phyloP scores from a whole-genome alignment of 768 basidiomycete species.

The Suillus brevipes region DNA sequence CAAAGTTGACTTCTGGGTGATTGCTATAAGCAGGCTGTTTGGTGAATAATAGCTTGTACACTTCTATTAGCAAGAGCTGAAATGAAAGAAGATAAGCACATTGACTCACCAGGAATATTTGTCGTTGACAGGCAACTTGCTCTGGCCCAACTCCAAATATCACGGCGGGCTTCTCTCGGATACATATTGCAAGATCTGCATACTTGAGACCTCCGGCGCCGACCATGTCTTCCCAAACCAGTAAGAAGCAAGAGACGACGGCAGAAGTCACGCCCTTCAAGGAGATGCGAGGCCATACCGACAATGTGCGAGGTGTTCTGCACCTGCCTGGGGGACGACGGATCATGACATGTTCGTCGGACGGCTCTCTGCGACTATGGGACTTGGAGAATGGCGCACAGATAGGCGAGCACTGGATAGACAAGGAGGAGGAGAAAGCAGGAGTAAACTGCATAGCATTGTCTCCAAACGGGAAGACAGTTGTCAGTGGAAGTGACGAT shows the following conservation, averaged over 20 bases:
- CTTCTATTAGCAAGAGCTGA: too few species aligned
- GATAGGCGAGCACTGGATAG: neutral
- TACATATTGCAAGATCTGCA: too few species aligned
- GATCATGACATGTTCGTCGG: neutral
- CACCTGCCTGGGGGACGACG: neutral
- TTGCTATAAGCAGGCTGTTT: too few species aligned
- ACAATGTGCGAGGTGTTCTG: neutral
- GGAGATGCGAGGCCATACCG: neutral
- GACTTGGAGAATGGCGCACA: neutral
- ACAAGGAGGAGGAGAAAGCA: neutral
- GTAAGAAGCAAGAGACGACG: neutral
- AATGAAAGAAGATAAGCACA: too few species aligned
- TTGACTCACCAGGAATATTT: too few species aligned
- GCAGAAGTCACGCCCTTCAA: too few species aligned
- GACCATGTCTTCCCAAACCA: neutral
- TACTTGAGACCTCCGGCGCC: neutral
- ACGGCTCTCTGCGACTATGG: neutral
- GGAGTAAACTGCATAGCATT: neutral
- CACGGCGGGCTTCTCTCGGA: too few species aligned
- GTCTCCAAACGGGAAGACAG: neutral
- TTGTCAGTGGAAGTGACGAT: neutral
- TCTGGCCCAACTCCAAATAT: too few species aligned
- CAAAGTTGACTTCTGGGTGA: too few species aligned
- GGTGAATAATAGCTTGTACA: too few species aligned
- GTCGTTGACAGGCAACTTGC: too few species aligned